These are phyloP conservation scores for Sclerospora graminicola DNA, from an alignment of 352 stramenopile genomes.

Conservation along the genomic window DNA sequence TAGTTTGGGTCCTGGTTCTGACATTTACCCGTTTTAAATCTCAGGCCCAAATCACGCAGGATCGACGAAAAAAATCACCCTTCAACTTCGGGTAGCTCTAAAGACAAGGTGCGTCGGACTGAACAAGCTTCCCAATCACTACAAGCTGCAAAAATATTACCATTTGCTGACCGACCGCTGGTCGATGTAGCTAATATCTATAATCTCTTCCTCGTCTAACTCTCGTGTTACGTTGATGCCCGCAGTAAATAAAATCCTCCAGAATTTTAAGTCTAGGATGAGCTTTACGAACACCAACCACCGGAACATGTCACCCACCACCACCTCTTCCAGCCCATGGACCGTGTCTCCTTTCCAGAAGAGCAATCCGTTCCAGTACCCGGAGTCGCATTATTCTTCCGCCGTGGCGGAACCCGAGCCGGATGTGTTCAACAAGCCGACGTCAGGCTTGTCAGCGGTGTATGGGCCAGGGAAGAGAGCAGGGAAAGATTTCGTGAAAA, in stretches of 20 bases:
- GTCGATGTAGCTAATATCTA: too few species aligned
- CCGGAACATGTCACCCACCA: slow-evolving; percentile 40
- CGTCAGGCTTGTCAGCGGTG: slow-evolving; percentile 6
- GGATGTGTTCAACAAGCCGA: slow-evolving; percentile 17
- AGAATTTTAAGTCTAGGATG: slow-evolving; percentile 55
- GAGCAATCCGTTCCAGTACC: slow-evolving; percentile 24
- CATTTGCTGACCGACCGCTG: too few species aligned
- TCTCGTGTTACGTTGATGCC: slow-evolving; percentile 20
- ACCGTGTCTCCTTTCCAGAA: slow-evolving; percentile 33
- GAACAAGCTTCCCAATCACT: too few species aligned
- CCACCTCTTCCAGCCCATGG: slow-evolving; percentile 23
- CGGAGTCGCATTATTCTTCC: slow-evolving; percentile 3
- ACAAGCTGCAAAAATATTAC: too few species aligned
- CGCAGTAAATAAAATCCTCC: slow-evolving; percentile 56
- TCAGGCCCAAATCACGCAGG: too few species aligned
- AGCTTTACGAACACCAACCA: slow-evolving; percentile 29
- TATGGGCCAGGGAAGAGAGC: slow-evolving; percentile 9
- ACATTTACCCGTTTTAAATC: too few species aligned
- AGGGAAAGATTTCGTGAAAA: not conserved
- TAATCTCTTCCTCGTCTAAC: not conserved
- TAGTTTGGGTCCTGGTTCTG: too few species aligned
- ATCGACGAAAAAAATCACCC: too few species aligned
- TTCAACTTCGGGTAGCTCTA: too few species aligned
- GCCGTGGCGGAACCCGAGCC: slow-evolving; percentile 23
- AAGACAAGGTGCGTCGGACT: too few species aligned